Evolutionary conservation across 441 rosid genomes (phyloP).

Genomic region (Hypseocharis bilobata): DNA sequence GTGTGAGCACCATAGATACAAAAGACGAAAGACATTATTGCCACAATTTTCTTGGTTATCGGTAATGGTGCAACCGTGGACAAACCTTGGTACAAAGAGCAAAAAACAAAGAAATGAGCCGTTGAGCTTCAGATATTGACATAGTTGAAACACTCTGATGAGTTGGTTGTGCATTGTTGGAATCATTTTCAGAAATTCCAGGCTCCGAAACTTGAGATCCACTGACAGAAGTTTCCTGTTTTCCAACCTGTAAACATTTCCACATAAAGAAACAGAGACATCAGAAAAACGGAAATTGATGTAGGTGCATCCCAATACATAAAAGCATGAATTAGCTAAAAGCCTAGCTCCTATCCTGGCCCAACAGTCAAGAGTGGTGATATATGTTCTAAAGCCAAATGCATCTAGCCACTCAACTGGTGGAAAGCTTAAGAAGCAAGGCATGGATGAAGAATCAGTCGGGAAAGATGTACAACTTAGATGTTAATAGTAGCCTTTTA

Average conservation of each 20-base stretch:
- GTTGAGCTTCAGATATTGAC: conserved; percentile 75
- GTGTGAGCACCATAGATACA: conserved; percentile 22
- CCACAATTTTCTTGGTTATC: conserved; percentile 7
- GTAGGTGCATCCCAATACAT: not conserved
- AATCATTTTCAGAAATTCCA: conserved; percentile 43
- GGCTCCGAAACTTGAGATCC: conserved; percentile 44
- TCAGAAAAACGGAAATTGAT: not conserved
- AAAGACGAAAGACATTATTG: conserved; percentile 3
- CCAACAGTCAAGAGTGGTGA: not conserved
- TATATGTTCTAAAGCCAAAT: not conserved
- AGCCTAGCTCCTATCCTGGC: not conserved
- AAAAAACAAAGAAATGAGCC: conserved; percentile 70
- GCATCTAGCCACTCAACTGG: not conserved
- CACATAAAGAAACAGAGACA: not conserved
- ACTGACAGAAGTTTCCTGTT: conserved; percentile 46
- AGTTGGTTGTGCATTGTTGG: conserved; percentile 36
- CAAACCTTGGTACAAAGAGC: conserved; percentile 93
- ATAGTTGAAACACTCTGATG: conserved; percentile 41
- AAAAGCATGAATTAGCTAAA: no score
- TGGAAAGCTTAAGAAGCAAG: not conserved
- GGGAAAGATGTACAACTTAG: not conserved
- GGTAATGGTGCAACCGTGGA: conserved; percentile 11
- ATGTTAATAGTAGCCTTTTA: not conserved
- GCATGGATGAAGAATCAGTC: not conserved
- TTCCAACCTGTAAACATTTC: conserved; percentile 42